Percentiles rank a stretch among this genome's conserved stretches.
Evolutionary conservation across 129 eudicot species (phyloP).

Genomic region (Scalesia atractyloides): DNA sequence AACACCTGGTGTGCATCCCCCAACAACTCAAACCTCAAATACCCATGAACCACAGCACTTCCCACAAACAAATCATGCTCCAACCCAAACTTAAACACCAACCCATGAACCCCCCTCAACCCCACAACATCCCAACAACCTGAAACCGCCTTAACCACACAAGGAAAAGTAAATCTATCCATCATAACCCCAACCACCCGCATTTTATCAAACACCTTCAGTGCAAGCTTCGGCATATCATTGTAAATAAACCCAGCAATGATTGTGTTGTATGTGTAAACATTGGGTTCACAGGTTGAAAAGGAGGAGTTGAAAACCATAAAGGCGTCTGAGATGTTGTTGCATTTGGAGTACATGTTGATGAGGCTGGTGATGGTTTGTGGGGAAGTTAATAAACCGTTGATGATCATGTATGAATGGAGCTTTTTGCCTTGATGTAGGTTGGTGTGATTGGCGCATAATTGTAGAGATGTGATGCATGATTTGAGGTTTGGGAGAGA

Average conservation of each 20-base stretch:
- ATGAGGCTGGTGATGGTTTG: conserved; percentile 71
- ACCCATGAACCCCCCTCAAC: conserved; percentile 57
- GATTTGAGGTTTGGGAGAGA: conserved; percentile 34
- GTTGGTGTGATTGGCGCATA: conserved; percentile 45
- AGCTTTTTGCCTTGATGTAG: conserved; percentile 50
- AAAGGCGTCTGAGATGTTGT: conserved; percentile 47
- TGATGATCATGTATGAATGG: conserved; percentile 61
- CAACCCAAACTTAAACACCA: conserved; percentile 63
- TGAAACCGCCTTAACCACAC: conserved; percentile 68
- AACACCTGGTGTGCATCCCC: conserved; percentile 61
- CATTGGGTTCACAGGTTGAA: conserved; percentile 37
- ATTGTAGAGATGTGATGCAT: conserved; percentile 56
- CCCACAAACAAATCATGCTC: conserved; percentile 64
- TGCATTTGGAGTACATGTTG: conserved; percentile 86
- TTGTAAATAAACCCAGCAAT: conserved; percentile 57
- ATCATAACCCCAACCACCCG: conserved; percentile 42
- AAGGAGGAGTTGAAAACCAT: conserved; percentile 39
- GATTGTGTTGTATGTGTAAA: conserved; percentile 58
- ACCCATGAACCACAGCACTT: conserved; percentile 67
- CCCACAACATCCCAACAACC: conserved; percentile 37
- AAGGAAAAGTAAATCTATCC: conserved; percentile 73
- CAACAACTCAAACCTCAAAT: conserved; percentile 49
- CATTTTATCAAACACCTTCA: conserved; percentile 50
- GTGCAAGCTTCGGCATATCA: conserved; percentile 39
- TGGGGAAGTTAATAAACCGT: conserved; percentile 56